These are phyloP conservation scores for Tuctoria greenei DNA, from an alignment of 176 grass and related monocot species.

Conservation along the genomic window DNA sequence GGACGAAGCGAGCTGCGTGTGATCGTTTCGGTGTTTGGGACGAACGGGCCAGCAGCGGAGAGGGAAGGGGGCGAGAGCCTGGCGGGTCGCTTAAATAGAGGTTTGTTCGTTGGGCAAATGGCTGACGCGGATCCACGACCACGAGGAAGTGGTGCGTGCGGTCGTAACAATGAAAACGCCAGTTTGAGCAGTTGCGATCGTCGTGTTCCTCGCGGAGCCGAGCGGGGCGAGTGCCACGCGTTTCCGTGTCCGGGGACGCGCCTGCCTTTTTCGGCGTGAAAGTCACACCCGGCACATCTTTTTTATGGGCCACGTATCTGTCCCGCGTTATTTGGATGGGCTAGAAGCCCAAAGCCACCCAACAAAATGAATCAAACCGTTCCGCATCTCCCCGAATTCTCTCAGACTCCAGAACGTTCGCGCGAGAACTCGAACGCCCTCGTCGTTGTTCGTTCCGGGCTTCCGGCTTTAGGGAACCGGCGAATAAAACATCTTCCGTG, in stretches of 20 bases:
- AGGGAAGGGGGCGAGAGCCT: neutral
- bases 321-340: neutral
- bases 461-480: no score
- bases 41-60: neutral
- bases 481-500: neutral
- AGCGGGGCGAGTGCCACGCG: neutral
- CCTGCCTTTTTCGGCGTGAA: no score
- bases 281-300: no score
- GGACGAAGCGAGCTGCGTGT: neutral
- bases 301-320: neutral
- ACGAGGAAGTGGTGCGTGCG: neutral
- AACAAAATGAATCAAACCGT: no score
- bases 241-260: neutral
- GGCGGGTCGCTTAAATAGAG: neutral
- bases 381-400: neutral
- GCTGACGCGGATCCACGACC: neutral
- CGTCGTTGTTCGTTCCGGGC: neutral
- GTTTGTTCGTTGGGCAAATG: neutral
- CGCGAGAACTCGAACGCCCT: neutral
- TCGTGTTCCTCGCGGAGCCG: neutral
- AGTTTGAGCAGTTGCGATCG: no score
- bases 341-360: neutral
- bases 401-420: constrained; percentile 35
- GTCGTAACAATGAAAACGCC: no score
- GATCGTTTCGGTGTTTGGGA: neutral